These are phyloP conservation scores for Solanum rostratum DNA, from an alignment of 257 asterid species.

Conservation along the genomic window DNA sequence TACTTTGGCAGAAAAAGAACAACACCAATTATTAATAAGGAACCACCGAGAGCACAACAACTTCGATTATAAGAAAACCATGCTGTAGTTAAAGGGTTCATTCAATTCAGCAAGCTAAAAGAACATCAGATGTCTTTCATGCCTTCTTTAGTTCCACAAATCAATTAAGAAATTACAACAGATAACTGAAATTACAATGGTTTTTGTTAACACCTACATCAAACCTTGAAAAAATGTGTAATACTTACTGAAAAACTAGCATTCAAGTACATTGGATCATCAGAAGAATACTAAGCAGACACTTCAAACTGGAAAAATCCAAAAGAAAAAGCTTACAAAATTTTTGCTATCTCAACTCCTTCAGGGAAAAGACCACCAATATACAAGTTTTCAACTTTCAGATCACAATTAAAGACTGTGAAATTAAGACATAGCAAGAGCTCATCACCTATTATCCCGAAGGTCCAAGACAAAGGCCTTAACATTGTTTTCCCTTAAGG, in stretches of 20 bases:
- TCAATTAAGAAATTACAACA: neutral
- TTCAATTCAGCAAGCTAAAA: no score
- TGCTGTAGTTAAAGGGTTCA: no score
- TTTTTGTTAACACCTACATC: neutral
- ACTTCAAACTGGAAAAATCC: neutral
- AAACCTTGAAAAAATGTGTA: neutral
- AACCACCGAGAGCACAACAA: no score
- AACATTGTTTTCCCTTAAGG: constrained; percentile 68
- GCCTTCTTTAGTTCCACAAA: neutral
- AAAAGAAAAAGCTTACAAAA: constrained; percentile 55
- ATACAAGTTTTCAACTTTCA: constrained; percentile 29
- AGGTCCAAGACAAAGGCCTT: constrained; percentile 83
- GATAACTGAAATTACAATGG: neutral
- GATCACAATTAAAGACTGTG: constrained; percentile 1
- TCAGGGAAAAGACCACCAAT: constrained; percentile 99
- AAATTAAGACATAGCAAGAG: constrained; percentile 8
- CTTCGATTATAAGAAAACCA: no score
- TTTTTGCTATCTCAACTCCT: constrained; percentile 98
- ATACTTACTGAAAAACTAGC: neutral
- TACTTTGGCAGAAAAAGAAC: no score
- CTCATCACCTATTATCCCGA: constrained; percentile 83
- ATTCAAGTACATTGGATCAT: neutral
- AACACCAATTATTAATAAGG: no score
- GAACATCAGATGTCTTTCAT: no score
- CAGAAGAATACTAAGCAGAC: neutral